Conservation (phyloP, 2,329 filamentous ascomycete genomes). For the Ceratocystis cacaofunesta region DNA sequence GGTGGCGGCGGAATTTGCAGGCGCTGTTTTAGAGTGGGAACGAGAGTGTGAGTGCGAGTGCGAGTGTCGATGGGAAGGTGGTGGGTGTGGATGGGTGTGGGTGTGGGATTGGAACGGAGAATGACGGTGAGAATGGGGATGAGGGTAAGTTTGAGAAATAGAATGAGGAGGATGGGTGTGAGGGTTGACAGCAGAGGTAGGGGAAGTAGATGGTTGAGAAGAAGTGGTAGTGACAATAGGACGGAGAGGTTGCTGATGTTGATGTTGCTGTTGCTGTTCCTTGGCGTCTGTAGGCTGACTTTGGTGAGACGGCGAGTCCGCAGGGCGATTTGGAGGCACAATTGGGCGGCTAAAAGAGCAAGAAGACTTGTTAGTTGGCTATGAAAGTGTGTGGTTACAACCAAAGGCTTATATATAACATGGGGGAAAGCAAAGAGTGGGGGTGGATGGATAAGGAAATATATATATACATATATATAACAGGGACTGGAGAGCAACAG, state of each 20-base stretch:
- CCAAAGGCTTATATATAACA: neutral
- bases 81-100: conserved; percentile 21
- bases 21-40: conserved; percentile 18
- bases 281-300: neutral
- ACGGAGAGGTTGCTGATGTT: neutral
- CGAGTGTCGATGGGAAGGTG: conserved; percentile 14
- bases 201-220: neutral
- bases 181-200: neutral
- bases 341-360: conserved; percentile 5
- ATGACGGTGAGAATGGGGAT: neutral
- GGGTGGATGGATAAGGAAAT: neutral
- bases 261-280: neutral
- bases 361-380: neutral
- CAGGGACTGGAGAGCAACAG: neutral
- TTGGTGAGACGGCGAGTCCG: neutral
- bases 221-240: neutral
- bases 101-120: neutral
- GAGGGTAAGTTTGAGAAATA: neutral
- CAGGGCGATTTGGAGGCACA: conserved; percentile 3
- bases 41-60: conserved; percentile 20
- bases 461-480: neutral
- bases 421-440: neutral
- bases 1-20: conserved; percentile 11
- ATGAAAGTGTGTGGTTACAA: neutral
- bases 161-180: conserved; percentile 3